phyloP scores from a whole-genome alignment of 2,329 filamentous ascomycete genomes.

The Monosporascus sp. region DNA sequence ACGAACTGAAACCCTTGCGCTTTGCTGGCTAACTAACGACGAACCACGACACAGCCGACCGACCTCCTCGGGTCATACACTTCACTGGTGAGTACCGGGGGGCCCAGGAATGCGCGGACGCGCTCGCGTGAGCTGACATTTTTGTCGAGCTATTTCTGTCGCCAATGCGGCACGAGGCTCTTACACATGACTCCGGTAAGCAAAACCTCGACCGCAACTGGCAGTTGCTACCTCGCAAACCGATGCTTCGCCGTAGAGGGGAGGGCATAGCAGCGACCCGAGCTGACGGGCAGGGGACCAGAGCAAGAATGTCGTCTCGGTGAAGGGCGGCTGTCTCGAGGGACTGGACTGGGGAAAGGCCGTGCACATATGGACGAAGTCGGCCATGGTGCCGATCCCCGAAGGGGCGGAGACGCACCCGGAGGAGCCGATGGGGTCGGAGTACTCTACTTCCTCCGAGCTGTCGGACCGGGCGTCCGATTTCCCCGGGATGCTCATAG shows the following conservation, averaged over 20 bases:
- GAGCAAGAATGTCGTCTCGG: slow-evolving; percentile 55
- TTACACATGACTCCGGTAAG: slow-evolving; percentile 55
- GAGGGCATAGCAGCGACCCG: background rate
- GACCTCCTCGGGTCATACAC: slow-evolving; percentile 48
- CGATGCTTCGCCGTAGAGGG: background rate
- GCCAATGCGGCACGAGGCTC: slow-evolving; percentile 58
- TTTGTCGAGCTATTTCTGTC: slow-evolving; percentile 56
- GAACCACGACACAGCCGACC: slow-evolving; percentile 39
- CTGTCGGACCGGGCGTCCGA: slow-evolving; percentile 40
- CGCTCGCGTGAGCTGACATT: background rate
- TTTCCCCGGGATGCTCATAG: slow-evolving; percentile 20
- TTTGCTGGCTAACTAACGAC: slow-evolving; percentile 4
- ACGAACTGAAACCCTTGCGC: no score
- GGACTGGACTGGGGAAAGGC: slow-evolving; percentile 55
- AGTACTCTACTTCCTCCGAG: slow-evolving; percentile 40
- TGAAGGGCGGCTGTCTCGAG: slow-evolving; percentile 63
- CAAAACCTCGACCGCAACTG: background rate
- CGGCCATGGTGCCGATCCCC: slow-evolving; percentile 63
- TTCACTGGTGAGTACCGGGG: slow-evolving; percentile 50
- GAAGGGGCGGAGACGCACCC: slow-evolving; percentile 54
- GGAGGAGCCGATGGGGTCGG: slow-evolving; percentile 41
- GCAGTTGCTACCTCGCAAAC: no score
- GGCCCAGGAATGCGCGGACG: background rate
- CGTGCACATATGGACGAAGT: slow-evolving; percentile 63
- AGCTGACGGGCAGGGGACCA: slow-evolving; percentile 13